Evolutionary conservation across 2,329 filamentous ascomycete species (phyloP).

Genomic region (Ceratocystis lukuohia): DNA sequence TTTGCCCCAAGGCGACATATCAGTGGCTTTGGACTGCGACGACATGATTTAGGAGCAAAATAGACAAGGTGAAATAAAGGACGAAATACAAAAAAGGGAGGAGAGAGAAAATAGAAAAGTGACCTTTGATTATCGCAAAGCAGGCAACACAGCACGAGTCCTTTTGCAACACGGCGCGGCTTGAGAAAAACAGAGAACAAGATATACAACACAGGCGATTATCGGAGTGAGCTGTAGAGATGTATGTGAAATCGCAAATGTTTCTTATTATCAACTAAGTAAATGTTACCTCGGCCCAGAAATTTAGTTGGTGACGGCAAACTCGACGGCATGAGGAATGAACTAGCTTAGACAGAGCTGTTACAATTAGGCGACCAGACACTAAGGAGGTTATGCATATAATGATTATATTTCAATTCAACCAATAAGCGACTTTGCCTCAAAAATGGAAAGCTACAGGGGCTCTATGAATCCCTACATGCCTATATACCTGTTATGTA

Average conservation of each 20-base stretch:
- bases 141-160: neutral
- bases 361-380: neutral
- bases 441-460: neutral
- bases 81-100: too few relatives aligned
- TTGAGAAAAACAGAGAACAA: neutral
- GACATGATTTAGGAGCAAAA: slow-evolving; percentile 30
- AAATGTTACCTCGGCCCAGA: slow-evolving; percentile 2
- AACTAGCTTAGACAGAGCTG: neutral
- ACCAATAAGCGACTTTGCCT: neutral
- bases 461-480: neutral
- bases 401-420: neutral
- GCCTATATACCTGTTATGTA: neutral
- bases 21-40: slow-evolving; percentile 49
- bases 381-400: neutral
- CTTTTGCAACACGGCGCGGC: neutral
- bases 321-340: neutral
- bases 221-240: neutral
- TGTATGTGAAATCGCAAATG: neutral
- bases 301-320: neutral
- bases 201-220: neutral
- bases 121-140: neutral
- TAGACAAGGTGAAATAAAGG: neutral
- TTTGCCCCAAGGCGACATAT: slow-evolving; percentile 80
- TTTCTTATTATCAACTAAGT: neutral
- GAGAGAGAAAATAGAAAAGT: neutral